Evolutionary conservation across 78 protist species (phyloP), one percentile per base, ranked within the genome.

Genomic region (Dictyostelium capitatum): DNA sequence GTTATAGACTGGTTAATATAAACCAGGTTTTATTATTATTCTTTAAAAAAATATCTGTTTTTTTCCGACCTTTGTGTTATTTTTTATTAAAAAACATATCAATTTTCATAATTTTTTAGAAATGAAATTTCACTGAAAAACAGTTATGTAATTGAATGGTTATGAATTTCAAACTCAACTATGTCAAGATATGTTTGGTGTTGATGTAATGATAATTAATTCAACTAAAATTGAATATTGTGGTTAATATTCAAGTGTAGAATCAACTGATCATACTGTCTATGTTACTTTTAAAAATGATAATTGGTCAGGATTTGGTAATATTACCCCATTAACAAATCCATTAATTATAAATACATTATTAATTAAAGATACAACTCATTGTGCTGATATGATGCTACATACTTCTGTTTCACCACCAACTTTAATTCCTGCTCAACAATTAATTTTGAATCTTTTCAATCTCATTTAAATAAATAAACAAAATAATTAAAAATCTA

Each of bases 241-340:
- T 69, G 98, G 90, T 20, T 30, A n/a, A 12, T 37, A 17, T 50
- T 97, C 97, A 23, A 89, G 32, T 17, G 67, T 79, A 41, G 14
- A 85, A 12, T 79, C 89, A 4, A 57, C 89, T 3, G 48, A 25
- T 15, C 15, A 25, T 6, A 67, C 48, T 19, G 11, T 92, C 12
- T 94, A 73, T 65, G 92, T 82, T 20, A 80, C 57, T 57, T 62
- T 54, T n/a, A 23, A 64, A 30, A 85, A 74, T 41, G 97, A 95
- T 67, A 92, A 95, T 57, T 95, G 97, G 97, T 92, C 81, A 70
- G 51, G 91, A 23, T 57, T 92, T 12, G 82, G 89, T 50, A n/a
- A n/a, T n/a, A 75, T 92, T 48, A 62, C 17, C 28, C 85, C 41
- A 62, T 23, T 32, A 30, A 67, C 20, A 65, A 25, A 32, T 80